Base-by-base conservation (phyloP, 2,329 filamentous ascomycete species). In the Alternaria triticimaculans region DNA sequence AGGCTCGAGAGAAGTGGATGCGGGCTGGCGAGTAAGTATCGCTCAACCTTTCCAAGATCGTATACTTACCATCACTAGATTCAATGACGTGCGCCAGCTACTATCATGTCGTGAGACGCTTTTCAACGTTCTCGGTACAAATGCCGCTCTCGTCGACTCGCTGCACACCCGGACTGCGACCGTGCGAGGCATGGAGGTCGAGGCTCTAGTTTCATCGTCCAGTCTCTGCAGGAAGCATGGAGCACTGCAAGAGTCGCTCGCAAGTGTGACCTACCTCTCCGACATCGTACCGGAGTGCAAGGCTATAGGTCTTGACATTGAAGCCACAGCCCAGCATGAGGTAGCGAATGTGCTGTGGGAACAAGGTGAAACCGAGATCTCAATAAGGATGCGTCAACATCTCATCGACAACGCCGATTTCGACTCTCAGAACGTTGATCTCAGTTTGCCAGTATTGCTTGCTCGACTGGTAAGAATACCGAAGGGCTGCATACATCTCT, bases 301-400 rank as follows among this genome's bases (percentile, higher is more conserved):
- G 63, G 84, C 87, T 0, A 80, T 93, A n/a, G 92, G 91, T 0
- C 81, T 98, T 3, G 87, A 89, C 61, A 88, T 97, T 48, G 91
- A 94, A 74, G 92, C 90, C 12, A 90, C 90, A 12, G 88, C 94
- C 43, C 89, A 90, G 67, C 87, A 95, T 58, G 96, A 98, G 78
- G 88, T 92, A 8, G 94, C 96, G 11, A 93, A 92, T 73, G 93
- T 96, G 7, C 83, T 99, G 1, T 99, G 96, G 95, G 93, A 96
- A 66, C 92, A 97, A 76, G 94, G 94, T 12, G 95, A 99, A 79
- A 92, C 93, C 83, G 88, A 90, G 20, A 89, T 92, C 0, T 97
- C 96, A 0, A 97, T 99, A 63, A 87, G 90, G 41, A 94, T 98
- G 86, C 87, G 98, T 20, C 91, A 95, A 73, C 87, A 88, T 46